A percentile compares a stretch with the other conserved stretches of the same genome.
phyloP scores from a whole-genome alignment of 257 asterid genomes.

The Primulina tabacum region DNA sequence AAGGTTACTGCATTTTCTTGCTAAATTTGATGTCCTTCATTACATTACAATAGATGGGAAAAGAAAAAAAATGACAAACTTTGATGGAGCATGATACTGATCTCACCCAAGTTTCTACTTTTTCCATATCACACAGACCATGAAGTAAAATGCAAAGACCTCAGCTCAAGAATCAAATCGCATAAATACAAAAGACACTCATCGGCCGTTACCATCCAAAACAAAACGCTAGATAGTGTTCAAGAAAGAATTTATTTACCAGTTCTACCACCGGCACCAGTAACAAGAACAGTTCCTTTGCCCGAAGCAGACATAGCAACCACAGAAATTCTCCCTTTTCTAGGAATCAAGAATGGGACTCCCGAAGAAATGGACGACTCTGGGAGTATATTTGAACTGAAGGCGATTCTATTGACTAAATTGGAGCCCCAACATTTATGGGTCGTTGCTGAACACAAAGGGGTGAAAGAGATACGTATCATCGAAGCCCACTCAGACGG shows the following conservation, averaged over 20 bases:
- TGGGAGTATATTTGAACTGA: slow-evolving; percentile 2
- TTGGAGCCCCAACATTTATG: slow-evolving; percentile 23
- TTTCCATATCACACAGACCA: too few relatives aligned
- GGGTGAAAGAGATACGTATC: slow-evolving; percentile 47
- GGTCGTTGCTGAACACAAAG: slow-evolving; percentile 26
- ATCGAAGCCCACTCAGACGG: slow-evolving; percentile 8
- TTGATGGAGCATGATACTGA: too few relatives aligned
- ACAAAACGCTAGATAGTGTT: too few relatives aligned
- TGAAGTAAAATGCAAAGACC: too few relatives aligned
- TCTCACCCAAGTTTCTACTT: too few relatives aligned
- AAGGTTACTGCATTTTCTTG: too few relatives aligned
- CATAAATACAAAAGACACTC: too few relatives aligned
- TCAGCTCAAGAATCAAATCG: too few relatives aligned
- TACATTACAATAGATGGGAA: too few relatives aligned
- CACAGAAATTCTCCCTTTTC: slow-evolving; percentile 29
- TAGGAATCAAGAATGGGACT: slow-evolving; percentile 10
- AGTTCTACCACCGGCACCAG: slow-evolving; percentile 95
- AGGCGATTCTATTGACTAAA: slow-evolving; percentile 8
- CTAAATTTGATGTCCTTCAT: too few relatives aligned
- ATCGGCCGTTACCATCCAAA: too few relatives aligned
- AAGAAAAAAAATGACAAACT: too few relatives aligned
- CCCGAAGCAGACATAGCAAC: slow-evolving; percentile 57
- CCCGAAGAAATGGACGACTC: slow-evolving; percentile 20
- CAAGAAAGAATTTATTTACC: slow-evolving; percentile 36
- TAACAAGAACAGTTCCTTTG: slow-evolving; percentile 74